Conservation (phyloP, 176 grass and related monocot genomes). For the Poa pratensis region DNA sequence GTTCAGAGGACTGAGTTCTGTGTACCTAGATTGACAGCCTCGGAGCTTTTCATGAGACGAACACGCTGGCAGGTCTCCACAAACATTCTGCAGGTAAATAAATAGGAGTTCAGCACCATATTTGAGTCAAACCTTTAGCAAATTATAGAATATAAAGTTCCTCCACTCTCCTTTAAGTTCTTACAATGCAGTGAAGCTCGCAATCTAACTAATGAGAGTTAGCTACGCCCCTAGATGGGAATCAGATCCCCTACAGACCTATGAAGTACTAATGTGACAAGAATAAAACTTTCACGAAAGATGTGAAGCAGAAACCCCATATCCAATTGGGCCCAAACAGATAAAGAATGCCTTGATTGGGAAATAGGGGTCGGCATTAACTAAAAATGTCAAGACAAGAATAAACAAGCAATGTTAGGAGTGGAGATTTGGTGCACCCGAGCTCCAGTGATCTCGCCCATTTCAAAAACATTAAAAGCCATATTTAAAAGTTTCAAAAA, state of each 20-base stretch:
- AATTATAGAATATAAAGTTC: not conserved
- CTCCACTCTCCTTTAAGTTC: not conserved
- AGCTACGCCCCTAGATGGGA: not conserved
- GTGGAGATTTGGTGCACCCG: no score
- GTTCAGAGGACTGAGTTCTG: not conserved
- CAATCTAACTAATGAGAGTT: no score
- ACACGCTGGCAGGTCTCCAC: constrained; percentile 74
- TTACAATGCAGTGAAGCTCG: not conserved
- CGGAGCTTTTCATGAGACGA: constrained; percentile 85
- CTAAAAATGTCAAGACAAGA: not conserved
- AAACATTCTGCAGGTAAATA: constrained; percentile 67
- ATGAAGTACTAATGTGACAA: not conserved
- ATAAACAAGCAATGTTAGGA: constrained; percentile 23
- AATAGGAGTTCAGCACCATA: constrained; percentile 29
- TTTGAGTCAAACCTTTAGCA: not conserved
- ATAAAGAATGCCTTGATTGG: not conserved
- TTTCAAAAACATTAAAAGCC: no score
- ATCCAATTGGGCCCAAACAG: constrained; percentile 14
- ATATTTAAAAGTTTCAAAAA: no score
- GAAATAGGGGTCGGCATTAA: not conserved
- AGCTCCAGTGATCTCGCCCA: no score
- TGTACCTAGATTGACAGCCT: constrained; percentile 67
- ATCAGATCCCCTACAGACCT: constrained; percentile 35
- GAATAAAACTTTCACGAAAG: constrained; percentile 31
- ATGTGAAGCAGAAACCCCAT: not conserved